Conservation (phyloP, 1,284 basidiomycete genomes). For the Tetrapyrgos nigripes region DNA sequence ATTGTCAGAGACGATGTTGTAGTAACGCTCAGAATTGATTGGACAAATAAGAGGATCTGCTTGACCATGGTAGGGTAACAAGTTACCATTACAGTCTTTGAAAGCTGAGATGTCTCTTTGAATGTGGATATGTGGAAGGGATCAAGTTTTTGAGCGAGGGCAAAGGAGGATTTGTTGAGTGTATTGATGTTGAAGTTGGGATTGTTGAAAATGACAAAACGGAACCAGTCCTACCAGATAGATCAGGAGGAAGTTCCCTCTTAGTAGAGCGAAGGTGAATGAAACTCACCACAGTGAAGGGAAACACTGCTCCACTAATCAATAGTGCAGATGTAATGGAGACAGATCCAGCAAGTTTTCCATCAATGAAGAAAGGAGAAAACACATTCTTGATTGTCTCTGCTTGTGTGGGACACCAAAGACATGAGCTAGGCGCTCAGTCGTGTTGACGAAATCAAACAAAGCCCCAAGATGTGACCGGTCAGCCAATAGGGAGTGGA, state of each 20-base stretch:
- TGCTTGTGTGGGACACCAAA: too few species aligned
- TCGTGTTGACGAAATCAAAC: too few species aligned
- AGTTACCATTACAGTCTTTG: conserved; percentile 5
- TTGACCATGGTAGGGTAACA: conserved; percentile 14
- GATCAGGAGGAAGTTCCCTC: not conserved
- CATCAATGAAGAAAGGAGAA: conserved; percentile 33
- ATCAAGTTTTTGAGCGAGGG: not conserved
- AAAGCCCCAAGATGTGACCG: too few species aligned
- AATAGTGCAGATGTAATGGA: not conserved
- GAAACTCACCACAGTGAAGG: conserved; percentile 7
- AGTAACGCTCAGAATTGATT: conserved; percentile 18
- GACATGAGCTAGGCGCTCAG: too few species aligned
- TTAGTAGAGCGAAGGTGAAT: not conserved
- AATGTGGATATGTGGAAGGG: conserved; percentile 8
- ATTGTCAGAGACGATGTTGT: conserved; percentile 17
- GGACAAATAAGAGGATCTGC: conserved; percentile 11
- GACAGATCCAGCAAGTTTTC: conserved; percentile 27
- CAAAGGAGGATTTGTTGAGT: conserved; percentile 1
- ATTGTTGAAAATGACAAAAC: conserved; percentile 5
- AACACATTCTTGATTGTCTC: conserved; percentile 37
- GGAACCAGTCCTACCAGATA: conserved; percentile 12
- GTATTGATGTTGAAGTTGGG: not conserved
- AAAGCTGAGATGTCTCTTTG: conserved; percentile 8
- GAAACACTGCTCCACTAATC: conserved; percentile 8
- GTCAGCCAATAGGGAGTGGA: too few species aligned